phyloP scores from a whole-genome alignment of 2,329 filamentous ascomycete species.

The Colletotrichum lupini region DNA sequence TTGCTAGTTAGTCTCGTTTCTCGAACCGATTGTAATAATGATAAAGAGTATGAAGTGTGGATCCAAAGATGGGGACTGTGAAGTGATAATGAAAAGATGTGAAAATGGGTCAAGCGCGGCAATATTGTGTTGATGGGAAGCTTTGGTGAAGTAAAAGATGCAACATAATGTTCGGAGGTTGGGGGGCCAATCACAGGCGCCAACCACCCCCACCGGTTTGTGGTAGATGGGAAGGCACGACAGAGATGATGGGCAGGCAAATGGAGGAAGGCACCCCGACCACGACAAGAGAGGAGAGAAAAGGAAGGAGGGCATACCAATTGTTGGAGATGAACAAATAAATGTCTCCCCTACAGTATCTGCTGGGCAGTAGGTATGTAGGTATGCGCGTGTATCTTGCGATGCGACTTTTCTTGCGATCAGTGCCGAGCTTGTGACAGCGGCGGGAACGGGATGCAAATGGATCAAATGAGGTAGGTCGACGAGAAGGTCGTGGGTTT shows the following conservation, averaged over 20 bases:
- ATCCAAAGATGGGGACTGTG: neutral
- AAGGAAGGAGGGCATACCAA: constrained; percentile 61
- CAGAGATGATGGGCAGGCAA: neutral
- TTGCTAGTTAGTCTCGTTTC: neutral
- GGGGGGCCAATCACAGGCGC: neutral
- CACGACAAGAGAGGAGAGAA: constrained; percentile 33
- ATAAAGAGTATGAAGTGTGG: neutral
- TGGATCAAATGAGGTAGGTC: constrained; percentile 27
- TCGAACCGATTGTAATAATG: neutral
- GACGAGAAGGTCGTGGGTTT: constrained; percentile 28
- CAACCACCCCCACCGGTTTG: too few species aligned
- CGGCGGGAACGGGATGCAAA: neutral
- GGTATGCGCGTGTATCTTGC: constrained; percentile 7
- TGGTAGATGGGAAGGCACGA: neutral
- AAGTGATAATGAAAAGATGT: neutral
- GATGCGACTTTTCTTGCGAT: constrained; percentile 4
- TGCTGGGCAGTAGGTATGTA: constrained; percentile 42
- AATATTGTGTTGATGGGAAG: neutral
- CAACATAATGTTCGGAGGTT: neutral
- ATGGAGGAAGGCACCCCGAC: neutral
- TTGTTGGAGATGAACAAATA: constrained; percentile 93
- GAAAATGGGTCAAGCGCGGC: neutral
- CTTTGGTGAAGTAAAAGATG: neutral
- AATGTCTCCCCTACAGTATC: constrained; percentile 88
- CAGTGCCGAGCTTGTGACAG: neutral